A percentile compares a stretch with the other conserved stretches of the same genome.
Evolutionary conservation across 306 rosid species (phyloP).

Genomic region (Prunus dulcis): DNA sequence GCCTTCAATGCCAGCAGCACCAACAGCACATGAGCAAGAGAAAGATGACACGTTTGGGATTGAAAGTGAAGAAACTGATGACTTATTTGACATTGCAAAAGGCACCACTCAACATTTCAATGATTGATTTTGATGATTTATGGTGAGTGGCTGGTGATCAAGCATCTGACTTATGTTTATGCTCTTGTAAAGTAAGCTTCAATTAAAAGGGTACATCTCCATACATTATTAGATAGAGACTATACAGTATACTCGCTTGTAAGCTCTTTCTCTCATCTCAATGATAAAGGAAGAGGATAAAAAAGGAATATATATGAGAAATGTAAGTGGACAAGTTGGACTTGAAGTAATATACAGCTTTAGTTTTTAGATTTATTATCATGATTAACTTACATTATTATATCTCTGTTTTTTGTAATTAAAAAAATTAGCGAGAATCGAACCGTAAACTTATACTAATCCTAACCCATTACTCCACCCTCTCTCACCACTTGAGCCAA

Average conservation of each 20-base stretch:
- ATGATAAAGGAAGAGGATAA: neutral
- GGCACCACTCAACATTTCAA: conserved; percentile 1
- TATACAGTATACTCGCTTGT: neutral
- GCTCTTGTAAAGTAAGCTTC: neutral
- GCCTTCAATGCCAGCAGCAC: neutral
- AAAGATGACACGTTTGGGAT: neutral
- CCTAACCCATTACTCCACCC: no score
- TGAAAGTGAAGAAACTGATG: conserved; percentile 7
- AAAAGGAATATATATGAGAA: no score
- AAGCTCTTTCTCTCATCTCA: neutral
- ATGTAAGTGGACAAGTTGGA: no score
- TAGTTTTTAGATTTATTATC: no score
- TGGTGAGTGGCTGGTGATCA: neutral
- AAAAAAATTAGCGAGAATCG: no score
- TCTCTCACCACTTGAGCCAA: no score
- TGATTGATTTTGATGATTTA: conserved; percentile 18
- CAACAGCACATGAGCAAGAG: neutral
- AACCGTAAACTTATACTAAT: no score
- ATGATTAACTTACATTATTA: no score
- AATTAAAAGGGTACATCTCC: neutral
- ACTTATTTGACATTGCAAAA: neutral
- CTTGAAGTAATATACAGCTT: no score
- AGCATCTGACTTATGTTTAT: neutral
- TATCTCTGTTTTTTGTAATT: no score
- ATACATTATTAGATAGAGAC: neutral